Percentiles rank a stretch among this genome's conserved stretches.
Conservation (phyloP, 2,329 filamentous ascomycete genomes). For the Alternaria gansuensis region DNA sequence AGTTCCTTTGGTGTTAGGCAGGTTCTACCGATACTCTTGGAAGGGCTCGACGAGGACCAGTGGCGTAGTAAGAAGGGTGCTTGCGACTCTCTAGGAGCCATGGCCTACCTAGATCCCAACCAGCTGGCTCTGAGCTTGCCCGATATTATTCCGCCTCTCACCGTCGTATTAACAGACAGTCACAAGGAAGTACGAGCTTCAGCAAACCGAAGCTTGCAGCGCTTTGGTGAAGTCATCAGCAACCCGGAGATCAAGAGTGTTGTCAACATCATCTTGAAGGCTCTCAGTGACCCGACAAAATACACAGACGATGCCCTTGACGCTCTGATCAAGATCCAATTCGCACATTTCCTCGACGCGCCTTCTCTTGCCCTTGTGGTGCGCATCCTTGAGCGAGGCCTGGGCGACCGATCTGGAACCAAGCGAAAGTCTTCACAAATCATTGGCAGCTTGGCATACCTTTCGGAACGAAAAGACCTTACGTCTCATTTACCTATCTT, state of each 20-base stretch:
- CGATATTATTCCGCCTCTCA: conserved; percentile 95
- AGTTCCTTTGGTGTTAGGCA: conserved; percentile 97
- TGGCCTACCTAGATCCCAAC: conserved; percentile 97
- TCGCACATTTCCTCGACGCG: conserved; percentile 97
- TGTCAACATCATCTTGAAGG: conserved; percentile 91
- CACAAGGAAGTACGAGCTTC: conserved; percentile 95
- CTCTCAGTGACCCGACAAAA: conserved; percentile 95
- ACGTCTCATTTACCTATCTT: conserved; percentile 89
- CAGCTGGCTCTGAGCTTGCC: conserved; percentile 91
- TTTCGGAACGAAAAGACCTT: conserved; percentile 95
- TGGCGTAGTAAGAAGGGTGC: conserved; percentile 99
- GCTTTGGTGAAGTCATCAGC: conserved; percentile 97
- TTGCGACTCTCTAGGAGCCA: conserved; percentile 93
- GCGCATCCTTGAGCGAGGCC: conserved; percentile 90
- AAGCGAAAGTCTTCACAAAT: conserved; percentile 97
- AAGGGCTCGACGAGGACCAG: conserved; percentile 91
- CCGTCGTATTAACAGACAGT: conserved; percentile 92
- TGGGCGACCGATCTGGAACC: conserved; percentile 89
- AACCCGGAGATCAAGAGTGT: conserved; percentile 97
- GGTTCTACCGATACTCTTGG: conserved; percentile 87
- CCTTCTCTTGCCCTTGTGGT: conserved; percentile 94
- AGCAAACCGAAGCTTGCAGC: conserved; percentile 94
- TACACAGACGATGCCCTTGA: conserved; percentile 96
- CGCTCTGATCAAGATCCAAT: conserved; percentile 95
- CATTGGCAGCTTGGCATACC: conserved; percentile 94